Base-by-base conservation (phyloP, 2,329 filamentous ascomycete species). In the Hyphodiscus sp. region DNA sequence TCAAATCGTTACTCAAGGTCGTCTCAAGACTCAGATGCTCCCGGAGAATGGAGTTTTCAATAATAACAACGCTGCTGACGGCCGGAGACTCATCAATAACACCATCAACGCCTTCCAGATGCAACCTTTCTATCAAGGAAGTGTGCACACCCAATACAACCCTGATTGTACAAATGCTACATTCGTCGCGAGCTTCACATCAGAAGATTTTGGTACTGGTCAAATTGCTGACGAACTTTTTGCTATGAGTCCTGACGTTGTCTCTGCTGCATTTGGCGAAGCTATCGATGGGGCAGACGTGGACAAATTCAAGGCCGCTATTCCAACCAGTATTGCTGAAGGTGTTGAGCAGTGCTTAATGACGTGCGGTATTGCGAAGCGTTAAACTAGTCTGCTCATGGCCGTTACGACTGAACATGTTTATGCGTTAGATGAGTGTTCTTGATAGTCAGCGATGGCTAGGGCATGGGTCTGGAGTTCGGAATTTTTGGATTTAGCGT, bases 81-180 rank as follows among this genome's bases (percentile, higher is more conserved):
- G 65, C 20, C 73, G 69, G 20, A 69, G 75, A 7, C 65, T 71
- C 20, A 69, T 74, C 48, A 60, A 59, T 49, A 73, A 71, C 58
- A 70, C 67, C 41, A 65, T 81, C 41, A 61, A 60, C 11, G 65
- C 69, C 55, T 72, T 72, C 65, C 72, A 76, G 66, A 76, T 79
- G 68, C 78, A 76, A 2, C 73, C 76, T 47, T 81, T 81, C 68
- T 78, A 75, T 60, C 74, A 76, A 64, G 80, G 79, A 23, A 71
- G 73, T 6, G 64, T 81, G 20, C 80, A 83, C 67, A 76, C 74
- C 8, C 76, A 81, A 63, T 79, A 73, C 67, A 83, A 82, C 69
- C 77, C 78, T 1, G 69, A 74, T 58, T 82, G 79, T 66, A 69
- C 73, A 44, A 67, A 73, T 38, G 75, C 74, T 51, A 69, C 73